Base-by-base conservation (phyloP, 345 rosid genomes). In the Fremontodendron californicum region DNA sequence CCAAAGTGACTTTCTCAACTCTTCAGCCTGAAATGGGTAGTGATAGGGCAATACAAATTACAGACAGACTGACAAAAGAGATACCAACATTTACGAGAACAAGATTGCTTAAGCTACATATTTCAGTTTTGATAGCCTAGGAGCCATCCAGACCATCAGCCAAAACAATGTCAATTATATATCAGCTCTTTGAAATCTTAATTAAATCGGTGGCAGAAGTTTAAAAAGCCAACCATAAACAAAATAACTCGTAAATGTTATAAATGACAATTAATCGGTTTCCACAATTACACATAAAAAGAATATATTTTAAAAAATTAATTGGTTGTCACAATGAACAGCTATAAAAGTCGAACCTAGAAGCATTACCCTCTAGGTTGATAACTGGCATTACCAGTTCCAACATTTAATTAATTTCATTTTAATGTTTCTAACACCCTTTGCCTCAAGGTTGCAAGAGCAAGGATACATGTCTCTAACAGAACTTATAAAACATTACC, bases 1-100 rank as follows among this genome's bases (percentile, higher is more conserved):
- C 86, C 90, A 90, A 65, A 96, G 96, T 76, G 91, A 89, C 77
- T 92, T 92, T 78, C 91, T 90, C 77, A 96, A 72, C 64, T 91
- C 97, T 88, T 93, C 98, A 43, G 97, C 99, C 99, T 95, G 84
- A 64, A 75, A 37, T 77, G 76, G 54, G 52, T 64, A 76, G 42
- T 74, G 51, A 42, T 61, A 49, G 27, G 79, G 12, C 68, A 19
- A 25, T n/a, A 55, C 21, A 46, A 79, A 72, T 65, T 58, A 67
- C 27, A 48, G 39, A 43, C 8, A 78, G 29, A 68, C 31, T 25
- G 23, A 15, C 60, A 48, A 66, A 37, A 61, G 55, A 75, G 64
- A 62, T 51, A 67, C 55, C 11, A 25, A 4, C 35, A 74, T 57
- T 70, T n/a, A 74, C 0, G 0, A 48, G 40, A 48, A 48, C 58